Evolutionary conservation across 2,329 filamentous ascomycete genomes (phyloP), one percentile per base, ranked within the genome.

Genomic region (Myriosclerotinia curreyana): DNA sequence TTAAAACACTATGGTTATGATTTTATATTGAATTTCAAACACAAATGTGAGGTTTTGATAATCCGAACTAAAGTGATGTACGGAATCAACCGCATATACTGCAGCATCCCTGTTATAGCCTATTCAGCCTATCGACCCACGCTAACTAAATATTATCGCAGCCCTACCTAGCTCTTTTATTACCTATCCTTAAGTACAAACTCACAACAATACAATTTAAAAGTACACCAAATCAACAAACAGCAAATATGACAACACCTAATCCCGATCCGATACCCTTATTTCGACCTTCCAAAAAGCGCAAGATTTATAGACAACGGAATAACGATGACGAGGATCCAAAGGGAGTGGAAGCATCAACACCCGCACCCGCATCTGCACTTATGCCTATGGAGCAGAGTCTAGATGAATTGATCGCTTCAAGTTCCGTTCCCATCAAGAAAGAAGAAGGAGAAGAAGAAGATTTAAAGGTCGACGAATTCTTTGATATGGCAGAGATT

Each of bases 231-330:
- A 51, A 40, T 12, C 1, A 9, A 9, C 1, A 44, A 38, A 15
- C 36, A 38, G 34, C 64, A 61, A 58, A 52, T 14, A 67, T 67
- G 63, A 17, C 66, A 38, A n/a, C 53, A 28, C 51, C 64, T 48
- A 59, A 51, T 5, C 28, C 64, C 14, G 53, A 62, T 15, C 42
- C 51, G 12, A 42, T 34, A 36, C 56, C 62, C 6, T 66, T 74
- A 49, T 88, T 88, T 69, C 83, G 84, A 4, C 72, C 76, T 48
- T 78, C 78, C 66, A 87, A 86, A 74, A 87, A 86, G 75, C 80
- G 84, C 72, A 87, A 86, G 72, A 76, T 78, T 6, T 84, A 85
- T 68, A 80, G 85, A 54, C 83, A 84, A 67, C 82, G 83, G 67
- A 68, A 74, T 22, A 69, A 73, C 51, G 71, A 71, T 46, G 72